Base-by-base conservation (phyloP, 2,329 filamentous ascomycete genomes). In the Ophiostoma sp. region DNA sequence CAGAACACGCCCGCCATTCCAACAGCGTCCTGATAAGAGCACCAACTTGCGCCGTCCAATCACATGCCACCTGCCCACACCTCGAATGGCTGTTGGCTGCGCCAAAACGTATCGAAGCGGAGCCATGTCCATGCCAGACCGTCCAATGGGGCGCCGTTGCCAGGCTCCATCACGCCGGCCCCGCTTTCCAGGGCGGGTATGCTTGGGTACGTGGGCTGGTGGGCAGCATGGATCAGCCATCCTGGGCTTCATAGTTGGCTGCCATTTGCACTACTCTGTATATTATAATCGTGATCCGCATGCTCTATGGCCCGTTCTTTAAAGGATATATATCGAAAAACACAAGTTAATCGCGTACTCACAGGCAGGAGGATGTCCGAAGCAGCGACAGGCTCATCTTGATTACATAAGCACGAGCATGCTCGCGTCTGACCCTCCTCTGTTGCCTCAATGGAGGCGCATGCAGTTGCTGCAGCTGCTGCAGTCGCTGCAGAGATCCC, bases 131-230 rank as follows among this genome's bases (percentile, higher is more conserved):
- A 67, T 62, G 58, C 64, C 65, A 58, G 52, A 1, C 11, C 36
- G 64, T 47, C 70, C 70, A 72, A 72, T 72, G n/a, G 40, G 14
- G 40, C 40, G 6, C 14, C 52, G 11, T 7, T 42, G 8, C 55
- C 16, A 36, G 47, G 40, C 68, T 65, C 68, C 71, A 70, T 66
- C 40, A 55, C 65, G 45, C n/a, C 36, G 14, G 69, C 68, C 70
- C 69, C 70, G 70, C 69, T 70, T 66, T 55, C 18, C 60, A 63
- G 27, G 55, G 55, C 55, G 55, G 55, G 49, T 55, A 55, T 55
- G 18, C n/a, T 60, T 7, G 55, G 38, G 27, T 27, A 27, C 27
- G 27, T 27, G 55, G 55, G 16, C 27, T 60, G 27, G 55, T 5
- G 18, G 55, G 14, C 42, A 11, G 42, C 9, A 36, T 18, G 18